Percentiles rank a stretch among this genome's conserved stretches.
These are phyloP conservation scores for Letharia lupina DNA, from an alignment of 495 filamentous ascomycete genomes.

Conservation along the genomic window DNA sequence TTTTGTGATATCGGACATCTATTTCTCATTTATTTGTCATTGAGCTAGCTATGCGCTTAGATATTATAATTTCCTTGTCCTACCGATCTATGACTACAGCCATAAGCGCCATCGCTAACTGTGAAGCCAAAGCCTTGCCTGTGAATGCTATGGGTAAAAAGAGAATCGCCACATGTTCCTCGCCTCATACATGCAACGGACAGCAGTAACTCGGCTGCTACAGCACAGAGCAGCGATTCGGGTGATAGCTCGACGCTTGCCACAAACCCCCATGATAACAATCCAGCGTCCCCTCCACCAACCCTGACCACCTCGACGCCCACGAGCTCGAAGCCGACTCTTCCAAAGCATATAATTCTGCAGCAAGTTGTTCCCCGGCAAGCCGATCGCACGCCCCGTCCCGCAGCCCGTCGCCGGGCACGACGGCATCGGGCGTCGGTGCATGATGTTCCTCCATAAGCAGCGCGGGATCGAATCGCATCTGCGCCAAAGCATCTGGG, in stretches of 20 bases:
- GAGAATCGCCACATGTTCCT: not conserved
- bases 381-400: not conserved
- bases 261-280: not conserved
- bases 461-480: not conserved
- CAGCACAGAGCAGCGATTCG: not conserved
- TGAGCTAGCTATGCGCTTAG: too few relatives aligned
- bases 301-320: not conserved
- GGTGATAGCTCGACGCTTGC: not conserved
- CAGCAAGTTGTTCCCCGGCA: not conserved
- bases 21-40: too few relatives aligned
- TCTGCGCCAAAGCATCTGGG: not conserved
- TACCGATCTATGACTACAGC: not conserved
- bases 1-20: slow-evolving; percentile 6
- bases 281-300: not conserved
- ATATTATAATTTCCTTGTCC: too few relatives aligned
- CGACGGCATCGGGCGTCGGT: too few relatives aligned
- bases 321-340: not conserved
- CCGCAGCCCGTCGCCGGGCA: too few relatives aligned
- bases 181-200: not conserved
- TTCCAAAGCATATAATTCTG: not conserved
- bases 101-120: not conserved
- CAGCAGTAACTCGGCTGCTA: not conserved
- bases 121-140: not conserved
- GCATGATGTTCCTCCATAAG: too few relatives aligned
- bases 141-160: not conserved